Conservation (phyloP, 1,284 basidiomycete genomes). For the Boletellus sp. region DNA sequence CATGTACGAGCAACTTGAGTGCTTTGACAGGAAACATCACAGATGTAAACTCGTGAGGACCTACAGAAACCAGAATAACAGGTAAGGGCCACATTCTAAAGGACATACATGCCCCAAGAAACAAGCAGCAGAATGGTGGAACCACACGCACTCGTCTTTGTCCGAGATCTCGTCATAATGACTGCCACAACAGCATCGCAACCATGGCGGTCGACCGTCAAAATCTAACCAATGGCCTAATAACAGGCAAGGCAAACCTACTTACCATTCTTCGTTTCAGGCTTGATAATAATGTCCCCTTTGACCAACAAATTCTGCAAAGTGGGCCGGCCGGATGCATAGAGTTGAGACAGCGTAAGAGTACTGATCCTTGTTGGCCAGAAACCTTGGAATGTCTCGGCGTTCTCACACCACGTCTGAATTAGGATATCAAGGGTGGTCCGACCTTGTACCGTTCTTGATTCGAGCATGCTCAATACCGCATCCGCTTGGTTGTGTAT, state of each 20-base stretch:
- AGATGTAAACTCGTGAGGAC: slow-evolving; percentile 80
- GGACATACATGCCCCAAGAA: neutral
- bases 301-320: slow-evolving; percentile 74
- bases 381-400: slow-evolving; percentile 90
- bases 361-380: slow-evolving; percentile 87
- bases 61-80: slow-evolving; percentile 38
- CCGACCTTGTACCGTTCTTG: slow-evolving; percentile 53
- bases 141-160: slow-evolving; percentile 69
- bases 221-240: slow-evolving; percentile 13
- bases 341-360: slow-evolving; percentile 78
- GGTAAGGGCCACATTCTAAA: slow-evolving; percentile 17
- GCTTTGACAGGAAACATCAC: slow-evolving; percentile 89
- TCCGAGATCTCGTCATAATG: slow-evolving; percentile 93
- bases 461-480: slow-evolving; percentile 72
- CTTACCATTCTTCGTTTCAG: slow-evolving; percentile 77
- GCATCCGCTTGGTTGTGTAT: slow-evolving; percentile 81
- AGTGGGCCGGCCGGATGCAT: slow-evolving; percentile 61
- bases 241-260: slow-evolving; percentile 4
- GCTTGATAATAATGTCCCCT: slow-evolving; percentile 87
- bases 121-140: slow-evolving; percentile 8
- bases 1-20: slow-evolving; percentile 84
- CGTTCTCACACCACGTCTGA: slow-evolving; percentile 90
- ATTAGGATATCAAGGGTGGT: slow-evolving; percentile 79
- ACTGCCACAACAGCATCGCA: slow-evolving; percentile 44
- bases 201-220: slow-evolving; percentile 10